phyloP scores from a whole-genome alignment of 1,284 basidiomycete species.

The Leucocoprinus gongylophorus region DNA sequence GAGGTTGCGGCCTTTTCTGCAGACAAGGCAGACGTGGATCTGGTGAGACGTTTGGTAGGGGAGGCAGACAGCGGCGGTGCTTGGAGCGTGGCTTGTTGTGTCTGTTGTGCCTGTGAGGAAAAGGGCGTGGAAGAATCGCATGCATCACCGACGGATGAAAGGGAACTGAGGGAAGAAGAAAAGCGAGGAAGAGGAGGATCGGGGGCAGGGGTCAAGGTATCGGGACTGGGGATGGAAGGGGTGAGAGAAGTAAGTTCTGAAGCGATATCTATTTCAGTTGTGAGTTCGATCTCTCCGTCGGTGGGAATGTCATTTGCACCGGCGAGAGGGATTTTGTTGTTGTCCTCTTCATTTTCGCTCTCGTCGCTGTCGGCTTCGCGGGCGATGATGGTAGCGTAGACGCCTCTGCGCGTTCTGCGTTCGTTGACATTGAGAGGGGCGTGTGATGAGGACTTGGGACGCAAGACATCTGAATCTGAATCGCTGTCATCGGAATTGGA shows the following conservation, averaged over 20 bases:
- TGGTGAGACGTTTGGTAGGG: slow-evolving; percentile 12
- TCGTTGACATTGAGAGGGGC: slow-evolving; percentile 45
- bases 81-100: too few species aligned
- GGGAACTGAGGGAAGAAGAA: slow-evolving; percentile 33
- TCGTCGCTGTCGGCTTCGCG: slow-evolving; percentile 46
- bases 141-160: slow-evolving; percentile 24
- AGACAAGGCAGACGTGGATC: slow-evolving; percentile 12
- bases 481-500: slow-evolving; percentile 43
- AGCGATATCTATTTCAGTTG: slow-evolving; percentile 39
- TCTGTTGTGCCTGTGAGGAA: slow-evolving; percentile 17
- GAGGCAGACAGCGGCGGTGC: slow-evolving; percentile 2
- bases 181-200: slow-evolving; percentile 24
- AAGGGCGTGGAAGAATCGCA: slow-evolving; percentile 32
- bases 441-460: slow-evolving; percentile 35
- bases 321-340: slow-evolving; percentile 37
- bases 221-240: slow-evolving; percentile 28
- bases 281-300: slow-evolving; percentile 46
- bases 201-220: slow-evolving; percentile 25
- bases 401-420: slow-evolving; percentile 67
- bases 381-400: slow-evolving; percentile 54
- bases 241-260: slow-evolving; percentile 40
- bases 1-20: too few species aligned
- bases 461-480: slow-evolving; percentile 37
- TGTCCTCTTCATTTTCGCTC: slow-evolving; percentile 46
- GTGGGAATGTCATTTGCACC: slow-evolving; percentile 38